These are phyloP conservation scores for Curvularia verruculosa DNA, from an alignment of 2,329 filamentous ascomycete species.

Conservation along the genomic window DNA sequence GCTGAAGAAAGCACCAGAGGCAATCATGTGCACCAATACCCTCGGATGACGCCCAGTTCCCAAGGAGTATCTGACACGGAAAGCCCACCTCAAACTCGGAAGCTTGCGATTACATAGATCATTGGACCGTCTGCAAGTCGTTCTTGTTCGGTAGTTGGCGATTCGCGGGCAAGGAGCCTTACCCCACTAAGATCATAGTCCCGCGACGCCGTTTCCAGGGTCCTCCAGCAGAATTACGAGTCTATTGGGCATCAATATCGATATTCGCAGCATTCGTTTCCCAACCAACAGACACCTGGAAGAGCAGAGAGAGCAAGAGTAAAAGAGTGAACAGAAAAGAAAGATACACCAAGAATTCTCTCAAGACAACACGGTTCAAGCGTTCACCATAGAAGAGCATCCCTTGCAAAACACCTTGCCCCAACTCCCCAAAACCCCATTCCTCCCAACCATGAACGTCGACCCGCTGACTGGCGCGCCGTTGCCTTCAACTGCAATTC, in stretches of 20 bases:
- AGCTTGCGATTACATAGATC: neutral
- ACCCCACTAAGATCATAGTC: slow-evolving; percentile 24
- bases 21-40: slow-evolving; percentile 38
- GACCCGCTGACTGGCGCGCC: slow-evolving; percentile 74
- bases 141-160: neutral
- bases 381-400: neutral
- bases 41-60: slow-evolving; percentile 38
- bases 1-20: slow-evolving; percentile 27
- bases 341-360: neutral
- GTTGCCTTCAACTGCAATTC: slow-evolving; percentile 77
- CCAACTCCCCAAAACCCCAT: neutral
- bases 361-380: neutral
- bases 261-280: neutral
- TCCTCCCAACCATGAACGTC: slow-evolving; percentile 59
- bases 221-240: neutral
- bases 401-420: neutral
- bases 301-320: neutral
- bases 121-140: neutral
- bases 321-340: neutral
- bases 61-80: slow-evolving; percentile 28
- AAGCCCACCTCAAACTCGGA: slow-evolving; percentile 26
- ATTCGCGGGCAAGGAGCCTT: slow-evolving; percentile 11
- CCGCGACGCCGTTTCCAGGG: slow-evolving; percentile 2
- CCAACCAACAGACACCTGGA: neutral
- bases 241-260: slow-evolving; percentile 2